A percentile compares a stretch with the other conserved stretches of the same genome.
Evolutionary conservation across 306 rosid genomes (phyloP).

Genomic region (Parietaria judaica): DNA sequence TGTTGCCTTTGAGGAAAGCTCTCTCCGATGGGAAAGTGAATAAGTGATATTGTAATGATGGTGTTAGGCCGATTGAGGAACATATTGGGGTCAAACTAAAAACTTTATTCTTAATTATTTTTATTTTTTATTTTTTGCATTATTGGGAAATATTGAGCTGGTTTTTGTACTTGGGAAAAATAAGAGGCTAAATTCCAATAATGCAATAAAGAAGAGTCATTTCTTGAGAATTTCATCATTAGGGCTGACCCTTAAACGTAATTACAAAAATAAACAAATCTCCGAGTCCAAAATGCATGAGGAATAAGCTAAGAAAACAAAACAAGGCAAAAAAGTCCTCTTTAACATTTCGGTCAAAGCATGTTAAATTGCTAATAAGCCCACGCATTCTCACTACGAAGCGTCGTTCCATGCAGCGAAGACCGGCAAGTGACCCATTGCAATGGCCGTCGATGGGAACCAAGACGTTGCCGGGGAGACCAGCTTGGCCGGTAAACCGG

Average conservation of each 20-base stretch:
- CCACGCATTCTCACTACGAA: slow-evolving; percentile 23
- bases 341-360: slow-evolving; percentile 33
- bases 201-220: slow-evolving; percentile 28
- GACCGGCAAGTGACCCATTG: slow-evolving; percentile 71
- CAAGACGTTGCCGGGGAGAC: slow-evolving; percentile 44
- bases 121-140: slow-evolving; percentile 26
- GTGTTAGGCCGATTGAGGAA: slow-evolving; percentile 36
- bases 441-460: slow-evolving; percentile 52
- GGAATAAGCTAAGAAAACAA: slow-evolving; percentile 21
- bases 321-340: slow-evolving; percentile 34
- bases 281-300: slow-evolving; percentile 12
- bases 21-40: slow-evolving; percentile 16
- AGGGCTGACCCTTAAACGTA: slow-evolving; percentile 17
- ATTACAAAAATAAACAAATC: neutral
- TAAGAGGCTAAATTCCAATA: slow-evolving; percentile 31
- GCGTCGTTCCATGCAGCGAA: slow-evolving; percentile 88
- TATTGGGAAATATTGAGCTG: slow-evolving; percentile 68
- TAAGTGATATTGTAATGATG: slow-evolving; percentile 38
- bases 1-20: slow-evolving; percentile 38
- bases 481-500: slow-evolving; percentile 35
- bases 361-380: slow-evolving; percentile 22
- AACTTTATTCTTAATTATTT: slow-evolving; percentile 6
- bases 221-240: slow-evolving; percentile 46
- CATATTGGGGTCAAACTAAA: slow-evolving; percentile 42
- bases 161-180: slow-evolving; percentile 52